phyloP scores from a whole-genome alignment of 225 moss, liverwort and hornwort genomes.

The Antitrichia curtipendula region DNA sequence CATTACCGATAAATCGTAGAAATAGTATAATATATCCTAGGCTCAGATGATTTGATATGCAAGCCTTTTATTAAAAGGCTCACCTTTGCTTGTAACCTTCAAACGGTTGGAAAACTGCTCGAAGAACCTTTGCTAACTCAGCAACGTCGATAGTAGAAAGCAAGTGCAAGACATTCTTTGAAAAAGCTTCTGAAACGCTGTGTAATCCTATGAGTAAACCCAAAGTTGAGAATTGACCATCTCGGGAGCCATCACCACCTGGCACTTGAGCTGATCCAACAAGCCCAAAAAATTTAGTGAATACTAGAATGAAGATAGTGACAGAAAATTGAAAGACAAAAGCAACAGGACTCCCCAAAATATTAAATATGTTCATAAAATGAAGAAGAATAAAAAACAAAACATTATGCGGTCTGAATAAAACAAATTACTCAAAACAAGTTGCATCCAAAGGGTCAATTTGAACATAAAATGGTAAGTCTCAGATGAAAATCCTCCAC shows the following conservation, averaged over 20 bases:
- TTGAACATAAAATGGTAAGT: background rate
- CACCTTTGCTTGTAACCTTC: slow-evolving; percentile 89
- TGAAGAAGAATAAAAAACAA: background rate
- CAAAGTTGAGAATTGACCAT: slow-evolving; percentile 42
- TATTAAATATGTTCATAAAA: background rate
- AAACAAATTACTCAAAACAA: background rate
- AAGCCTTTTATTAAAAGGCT: background rate
- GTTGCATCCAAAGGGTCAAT: background rate
- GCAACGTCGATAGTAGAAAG: slow-evolving; percentile 50
- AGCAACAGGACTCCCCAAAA: background rate
- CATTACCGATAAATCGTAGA: background rate
- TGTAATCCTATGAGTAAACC: slow-evolving; percentile 71
- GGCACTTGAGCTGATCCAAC: slow-evolving; percentile 5
- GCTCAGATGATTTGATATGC: background rate
- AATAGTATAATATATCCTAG: background rate
- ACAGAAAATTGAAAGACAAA: background rate
- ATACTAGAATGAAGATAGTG: background rate
- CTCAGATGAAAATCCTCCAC: background rate
- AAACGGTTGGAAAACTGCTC: slow-evolving; percentile 73
- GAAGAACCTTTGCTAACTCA: slow-evolving; percentile 76
- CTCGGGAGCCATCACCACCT: slow-evolving; percentile 41
- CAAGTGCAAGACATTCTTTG: slow-evolving; percentile 77
- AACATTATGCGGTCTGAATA: background rate
- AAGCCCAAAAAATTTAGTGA: background rate
- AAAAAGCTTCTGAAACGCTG: slow-evolving; percentile 74